Base-by-base conservation (phyloP, 768 basidiomycete genomes). In the Kwoniella dendrophila region DNA sequence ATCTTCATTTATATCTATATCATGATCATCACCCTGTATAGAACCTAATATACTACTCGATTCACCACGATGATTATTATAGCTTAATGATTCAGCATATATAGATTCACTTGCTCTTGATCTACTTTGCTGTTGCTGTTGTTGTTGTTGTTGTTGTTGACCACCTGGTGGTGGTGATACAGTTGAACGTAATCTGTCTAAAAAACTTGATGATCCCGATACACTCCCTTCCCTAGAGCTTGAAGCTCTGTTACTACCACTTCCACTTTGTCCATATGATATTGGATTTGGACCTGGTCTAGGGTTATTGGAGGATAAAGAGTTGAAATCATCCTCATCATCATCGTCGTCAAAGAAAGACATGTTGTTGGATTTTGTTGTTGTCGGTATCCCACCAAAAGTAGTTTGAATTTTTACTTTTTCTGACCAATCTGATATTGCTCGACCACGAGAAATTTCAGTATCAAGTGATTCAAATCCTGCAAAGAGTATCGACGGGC, bases 141-240 rank as follows among this genome's bases (percentile, higher is more conserved):
- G 7, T 36, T 36, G 18, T 52, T n/a, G 16, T 26, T 38, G 36
- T 27, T 6, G 20, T 16, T 52, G 34, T 20, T 2, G 22, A 6
- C 22, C 30, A 24, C 6, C 50, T 3, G 60, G 33, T 12, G 18
- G 30, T 10, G 60, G 60, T 14, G 60, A 62, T 4, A 56, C 60
- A 36, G 53, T 62, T 0, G 59, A 60, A 30, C 60, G 44, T 18
- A 62, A 30, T 30, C 60, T 30, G 36, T 62, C 60, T n/a, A 62
- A n/a, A 32, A 62, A 62, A 3, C 43, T 54, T 1, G 60, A 53
- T 20, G 60, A 56, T 2, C 40, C 27, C n/a, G 48, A 52, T 8
- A 52, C 52, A 44, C 27, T 52, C 22, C 41, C 40, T 49, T 53
- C 53, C 12, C 60, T 43, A 2, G 53, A 55, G 8, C 44, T 47